Evolutionary conservation across 2,329 filamentous ascomycete species (phyloP).

Genomic region (Incumbomyces lentus): DNA sequence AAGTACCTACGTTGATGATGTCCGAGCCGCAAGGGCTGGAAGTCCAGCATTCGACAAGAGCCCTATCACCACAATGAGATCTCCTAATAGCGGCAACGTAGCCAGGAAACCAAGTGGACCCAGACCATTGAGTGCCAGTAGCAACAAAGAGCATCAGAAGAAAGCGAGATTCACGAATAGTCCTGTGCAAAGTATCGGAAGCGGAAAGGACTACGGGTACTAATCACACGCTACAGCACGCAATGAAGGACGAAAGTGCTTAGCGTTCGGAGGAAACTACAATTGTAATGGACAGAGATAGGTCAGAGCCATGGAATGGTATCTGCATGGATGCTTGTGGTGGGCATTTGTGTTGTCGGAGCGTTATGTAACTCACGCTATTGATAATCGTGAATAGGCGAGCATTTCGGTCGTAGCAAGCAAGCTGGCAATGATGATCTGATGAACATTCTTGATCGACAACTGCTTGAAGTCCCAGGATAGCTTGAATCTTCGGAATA

Average conservation of each 20-base stretch:
- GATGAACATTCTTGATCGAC: no score
- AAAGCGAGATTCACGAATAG: constrained; percentile 31
- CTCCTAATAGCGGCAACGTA: constrained; percentile 22
- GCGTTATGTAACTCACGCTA: no score
- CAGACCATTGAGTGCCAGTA: constrained; percentile 32
- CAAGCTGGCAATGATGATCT: no score
- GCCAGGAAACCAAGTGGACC: constrained; percentile 39
- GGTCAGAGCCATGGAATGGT: no score
- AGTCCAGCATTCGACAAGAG: constrained; percentile 22
- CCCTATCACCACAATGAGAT: constrained; percentile 21
- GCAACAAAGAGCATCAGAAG: constrained; percentile 22
- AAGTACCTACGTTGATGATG: constrained; percentile 31
- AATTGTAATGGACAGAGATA: no score
- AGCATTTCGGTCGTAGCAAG: no score
- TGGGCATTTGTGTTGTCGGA: no score
- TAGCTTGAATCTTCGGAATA: no score
- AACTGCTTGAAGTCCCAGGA: no score
- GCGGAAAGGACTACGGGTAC: background rate
- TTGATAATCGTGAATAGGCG: no score
- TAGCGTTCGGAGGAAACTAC: no score
- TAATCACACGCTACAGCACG: background rate
- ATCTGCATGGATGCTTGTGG: no score
- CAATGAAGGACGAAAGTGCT: background rate
- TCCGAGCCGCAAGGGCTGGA: constrained; percentile 27
- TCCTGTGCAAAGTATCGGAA: constrained; percentile 16